Evolutionary conservation across 306 rosid genomes (phyloP).

Genomic region (Citrullus amarus): DNA sequence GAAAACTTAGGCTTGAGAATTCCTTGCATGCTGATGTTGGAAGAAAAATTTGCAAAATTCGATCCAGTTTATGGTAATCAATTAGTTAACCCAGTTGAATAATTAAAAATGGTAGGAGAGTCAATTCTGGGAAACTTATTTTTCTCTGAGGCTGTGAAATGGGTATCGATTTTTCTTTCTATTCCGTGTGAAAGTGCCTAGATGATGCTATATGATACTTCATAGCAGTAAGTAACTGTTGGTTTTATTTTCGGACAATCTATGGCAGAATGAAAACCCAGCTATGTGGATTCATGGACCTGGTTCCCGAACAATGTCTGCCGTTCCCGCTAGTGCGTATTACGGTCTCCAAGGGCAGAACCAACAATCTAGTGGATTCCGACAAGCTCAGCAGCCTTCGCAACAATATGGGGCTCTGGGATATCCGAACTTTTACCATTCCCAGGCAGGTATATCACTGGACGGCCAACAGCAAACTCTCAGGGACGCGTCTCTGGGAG

Average conservation of each 20-base stretch:
- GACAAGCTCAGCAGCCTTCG: conserved; percentile 88
- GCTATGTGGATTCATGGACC: conserved; percentile 97
- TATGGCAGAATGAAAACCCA: conserved; percentile 70
- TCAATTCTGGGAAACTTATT: not conserved
- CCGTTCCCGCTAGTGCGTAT: conserved; percentile 69
- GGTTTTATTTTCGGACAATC: not conserved
- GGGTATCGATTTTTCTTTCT: not conserved
- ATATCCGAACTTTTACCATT: conserved; percentile 74
- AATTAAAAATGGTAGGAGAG: not conserved
- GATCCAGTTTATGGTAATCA: no score
- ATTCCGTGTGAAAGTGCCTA: not conserved
- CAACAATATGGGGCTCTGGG: conserved; percentile 63
- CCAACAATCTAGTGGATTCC: conserved; percentile 65
- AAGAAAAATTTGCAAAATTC: no score
- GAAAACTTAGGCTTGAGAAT: no score
- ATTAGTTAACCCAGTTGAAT: not conserved
- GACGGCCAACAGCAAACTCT: conserved; percentile 86
- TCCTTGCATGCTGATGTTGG: no score
- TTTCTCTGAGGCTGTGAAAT: not conserved
- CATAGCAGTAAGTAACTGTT: not conserved
- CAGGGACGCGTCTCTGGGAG: conserved; percentile 59
- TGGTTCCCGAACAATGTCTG: conserved; percentile 82
- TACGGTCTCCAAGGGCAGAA: conserved; percentile 94
- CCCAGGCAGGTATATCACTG: conserved; percentile 66
- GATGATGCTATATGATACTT: not conserved